A percentile compares a stretch with the other conserved stretches of the same genome.
These are phyloP conservation scores for Phascolomyces articulosus DNA, from an alignment of 371 early-diverging fungal species.

Conservation along the genomic window DNA sequence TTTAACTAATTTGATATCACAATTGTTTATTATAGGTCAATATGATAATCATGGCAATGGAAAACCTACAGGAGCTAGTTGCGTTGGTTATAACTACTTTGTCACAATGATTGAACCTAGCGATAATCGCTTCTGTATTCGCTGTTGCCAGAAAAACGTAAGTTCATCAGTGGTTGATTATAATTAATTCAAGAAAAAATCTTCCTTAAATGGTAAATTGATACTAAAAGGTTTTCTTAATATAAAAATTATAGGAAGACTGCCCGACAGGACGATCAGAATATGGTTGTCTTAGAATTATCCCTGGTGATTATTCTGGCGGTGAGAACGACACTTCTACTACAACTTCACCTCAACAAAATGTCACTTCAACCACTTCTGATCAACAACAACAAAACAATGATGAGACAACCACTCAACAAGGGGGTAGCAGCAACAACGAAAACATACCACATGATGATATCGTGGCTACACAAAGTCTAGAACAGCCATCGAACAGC, in stretches of 20 bases:
- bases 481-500: background rate
- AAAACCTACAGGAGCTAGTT: constrained; percentile 33
- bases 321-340: background rate
- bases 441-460: background rate
- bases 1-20: too few relatives aligned
- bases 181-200: background rate
- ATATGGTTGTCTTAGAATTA: constrained; percentile 41
- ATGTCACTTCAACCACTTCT: background rate
- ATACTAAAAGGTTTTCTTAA: background rate
- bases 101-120: constrained; percentile 50
- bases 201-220: background rate
- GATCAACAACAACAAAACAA: background rate
- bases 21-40: constrained; percentile 29
- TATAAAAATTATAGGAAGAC: constrained; percentile 16
- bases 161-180: too few relatives aligned
- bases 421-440: background rate
- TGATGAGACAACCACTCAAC: background rate
- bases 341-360: background rate
- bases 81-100: constrained; percentile 42
- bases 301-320: constrained; percentile 43
- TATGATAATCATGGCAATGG: constrained; percentile 35
- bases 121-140: constrained; percentile 49
- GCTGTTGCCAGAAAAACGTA: constrained; percentile 32
- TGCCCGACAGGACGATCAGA: constrained; percentile 42
- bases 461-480: constrained; percentile 4